Evolutionary conservation across 805 yeast genomes (phyloP).

Genomic region (Diddensiella transvaalensis): DNA sequence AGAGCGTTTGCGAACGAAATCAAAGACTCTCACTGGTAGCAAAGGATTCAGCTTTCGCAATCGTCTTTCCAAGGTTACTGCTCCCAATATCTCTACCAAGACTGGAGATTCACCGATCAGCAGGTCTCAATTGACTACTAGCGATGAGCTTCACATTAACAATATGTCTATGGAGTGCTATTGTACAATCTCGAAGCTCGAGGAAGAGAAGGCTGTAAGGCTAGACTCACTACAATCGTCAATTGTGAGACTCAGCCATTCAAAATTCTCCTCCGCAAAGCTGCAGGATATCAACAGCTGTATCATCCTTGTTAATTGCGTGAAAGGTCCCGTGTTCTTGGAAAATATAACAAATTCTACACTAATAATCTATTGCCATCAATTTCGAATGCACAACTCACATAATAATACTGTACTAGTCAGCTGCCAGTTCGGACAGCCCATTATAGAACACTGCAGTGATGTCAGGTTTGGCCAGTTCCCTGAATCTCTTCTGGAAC

Average conservation of each 20-base stretch:
- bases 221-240: constrained; percentile 10
- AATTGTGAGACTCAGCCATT: constrained; percentile 3
- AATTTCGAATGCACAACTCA: constrained; percentile 30
- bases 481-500: constrained; percentile 7
- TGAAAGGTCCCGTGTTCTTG: constrained; percentile 26
- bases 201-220: not conserved
- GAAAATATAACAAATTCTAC: constrained; percentile 18
- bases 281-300: constrained; percentile 20
- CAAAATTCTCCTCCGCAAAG: constrained; percentile 8
- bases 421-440: constrained; percentile 26
- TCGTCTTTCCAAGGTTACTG: not conserved
- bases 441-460: constrained; percentile 28
- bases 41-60: constrained; percentile 4
- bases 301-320: constrained; percentile 16
- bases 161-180: too few species aligned
- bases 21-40: not conserved
- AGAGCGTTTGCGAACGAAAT: constrained; percentile 1
- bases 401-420: constrained; percentile 18
- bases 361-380: constrained; percentile 25
- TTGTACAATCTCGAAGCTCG: not conserved
- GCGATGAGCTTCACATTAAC: not conserved
- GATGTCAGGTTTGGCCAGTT: constrained; percentile 23
- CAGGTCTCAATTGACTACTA: not conserved
- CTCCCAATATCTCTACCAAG: not conserved
- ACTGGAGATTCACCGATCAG: too few species aligned